phyloP scores from a whole-genome alignment of 2,329 filamentous ascomycete genomes.

The Colletotrichum cordylinicola region DNA sequence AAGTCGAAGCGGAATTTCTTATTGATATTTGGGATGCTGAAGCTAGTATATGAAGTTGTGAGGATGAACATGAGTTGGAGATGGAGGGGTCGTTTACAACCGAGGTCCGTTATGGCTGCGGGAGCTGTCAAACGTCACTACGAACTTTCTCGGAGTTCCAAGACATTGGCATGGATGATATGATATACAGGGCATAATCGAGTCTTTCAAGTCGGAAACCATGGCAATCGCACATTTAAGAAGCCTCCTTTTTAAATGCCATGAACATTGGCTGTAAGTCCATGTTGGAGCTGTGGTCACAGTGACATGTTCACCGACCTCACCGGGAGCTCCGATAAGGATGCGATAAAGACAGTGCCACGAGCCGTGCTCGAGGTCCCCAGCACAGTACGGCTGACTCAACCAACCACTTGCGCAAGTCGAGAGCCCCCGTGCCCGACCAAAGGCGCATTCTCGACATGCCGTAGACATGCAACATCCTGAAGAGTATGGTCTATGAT shows the following conservation, averaged over 20 bases:
- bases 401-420: constrained; percentile 18
- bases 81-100: constrained; percentile 6
- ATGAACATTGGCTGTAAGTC: not conserved
- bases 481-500: constrained; percentile 48
- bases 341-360: not conserved
- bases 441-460: constrained; percentile 5
- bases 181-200: not conserved
- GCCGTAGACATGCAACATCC: not conserved
- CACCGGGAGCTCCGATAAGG: not conserved
- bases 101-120: constrained; percentile 10
- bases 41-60: not conserved
- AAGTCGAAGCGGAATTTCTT: not conserved
- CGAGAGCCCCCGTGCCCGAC: not conserved
- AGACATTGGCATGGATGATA: not conserved
- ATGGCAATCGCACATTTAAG: not conserved
- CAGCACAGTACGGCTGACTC: constrained; percentile 20
- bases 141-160: not conserved
- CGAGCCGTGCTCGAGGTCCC: not conserved
- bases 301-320: not conserved
- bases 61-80: not conserved
- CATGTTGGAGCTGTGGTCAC: not conserved
- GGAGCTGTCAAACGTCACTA: not conserved
- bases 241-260: not conserved
- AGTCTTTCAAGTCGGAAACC: not conserved
- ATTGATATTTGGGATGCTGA: not conserved